A percentile compares a stretch with the other conserved stretches of the same genome.
Conservation (phyloP, 2,329 filamentous ascomycete species). For the Colletotrichum noveboracense region DNA sequence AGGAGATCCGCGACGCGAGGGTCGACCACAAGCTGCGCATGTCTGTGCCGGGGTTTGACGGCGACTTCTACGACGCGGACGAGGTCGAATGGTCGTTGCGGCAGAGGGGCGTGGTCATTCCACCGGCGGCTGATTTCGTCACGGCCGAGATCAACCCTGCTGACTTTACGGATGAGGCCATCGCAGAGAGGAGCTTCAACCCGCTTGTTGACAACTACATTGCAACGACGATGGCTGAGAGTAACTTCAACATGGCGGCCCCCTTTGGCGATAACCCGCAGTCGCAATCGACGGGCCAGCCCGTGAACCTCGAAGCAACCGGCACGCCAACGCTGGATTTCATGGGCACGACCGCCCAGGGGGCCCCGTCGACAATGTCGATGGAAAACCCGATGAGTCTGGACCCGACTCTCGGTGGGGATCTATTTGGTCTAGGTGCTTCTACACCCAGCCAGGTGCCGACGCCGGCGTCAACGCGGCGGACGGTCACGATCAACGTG, state of each 20-base stretch:
- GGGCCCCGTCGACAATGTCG: not conserved
- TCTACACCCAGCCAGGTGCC: not conserved
- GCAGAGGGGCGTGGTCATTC: slow-evolving; percentile 66
- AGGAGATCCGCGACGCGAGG: slow-evolving; percentile 43
- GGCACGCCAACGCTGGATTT: not conserved
- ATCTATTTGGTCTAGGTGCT: not conserved
- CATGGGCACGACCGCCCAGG: not conserved
- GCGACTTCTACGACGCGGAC: slow-evolving; percentile 77
- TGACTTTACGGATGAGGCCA: slow-evolving; percentile 35
- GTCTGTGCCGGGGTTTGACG: slow-evolving; percentile 67
- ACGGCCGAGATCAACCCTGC: slow-evolving; percentile 59
- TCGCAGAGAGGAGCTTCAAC: not conserved
- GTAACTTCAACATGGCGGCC: not conserved
- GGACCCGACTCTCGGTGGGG: not conserved
- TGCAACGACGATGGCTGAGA: not conserved
- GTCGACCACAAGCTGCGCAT: slow-evolving; percentile 54
- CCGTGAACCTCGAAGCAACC: not conserved
- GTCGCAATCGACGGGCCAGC: not conserved
- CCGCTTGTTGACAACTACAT: not conserved
- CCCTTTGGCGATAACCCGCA: rapidly evolving
- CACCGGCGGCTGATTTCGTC: slow-evolving; percentile 64
- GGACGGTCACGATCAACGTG: slow-evolving; percentile 38
- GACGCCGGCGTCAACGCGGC: slow-evolving; percentile 27
- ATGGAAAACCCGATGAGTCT: not conserved
- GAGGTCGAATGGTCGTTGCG: slow-evolving; percentile 79